Conservation (phyloP, 805 yeast species). For the Metschnikowia proteae region DNA sequence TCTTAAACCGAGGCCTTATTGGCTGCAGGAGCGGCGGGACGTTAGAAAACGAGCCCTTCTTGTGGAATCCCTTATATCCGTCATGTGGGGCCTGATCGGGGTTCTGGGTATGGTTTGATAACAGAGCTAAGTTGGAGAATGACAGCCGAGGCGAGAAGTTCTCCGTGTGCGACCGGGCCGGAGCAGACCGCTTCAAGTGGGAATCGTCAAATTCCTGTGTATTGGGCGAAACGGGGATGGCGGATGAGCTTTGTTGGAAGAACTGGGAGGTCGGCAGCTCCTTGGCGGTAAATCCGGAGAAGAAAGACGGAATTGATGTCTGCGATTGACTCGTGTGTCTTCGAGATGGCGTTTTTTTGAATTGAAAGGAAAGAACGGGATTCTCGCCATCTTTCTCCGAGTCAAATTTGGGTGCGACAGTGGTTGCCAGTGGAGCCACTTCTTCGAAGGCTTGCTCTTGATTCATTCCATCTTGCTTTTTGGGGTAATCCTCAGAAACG, state of each 20-base stretch:
- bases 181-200: neutral
- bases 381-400: neutral
- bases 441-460: neutral
- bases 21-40: slow-evolving; percentile 49
- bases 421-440: too few relatives aligned
- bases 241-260: neutral
- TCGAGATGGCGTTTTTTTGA: slow-evolving; percentile 1
- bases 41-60: slow-evolving; percentile 25
- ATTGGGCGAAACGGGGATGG: slow-evolving; percentile 8
- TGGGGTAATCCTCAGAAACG: neutral
- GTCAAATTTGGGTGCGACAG: neutral
- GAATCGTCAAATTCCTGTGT: slow-evolving; percentile 7
- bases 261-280: neutral
- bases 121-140: slow-evolving; percentile 7
- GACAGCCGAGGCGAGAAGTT: slow-evolving; percentile 18
- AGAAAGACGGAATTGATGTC: slow-evolving; percentile 4
- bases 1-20: slow-evolving; percentile 44
- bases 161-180: slow-evolving; percentile 8
- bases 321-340: slow-evolving; percentile 6
- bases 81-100: slow-evolving; percentile 11
- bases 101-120: neutral
- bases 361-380: slow-evolving; percentile 9
- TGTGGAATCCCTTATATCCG: slow-evolving; percentile 41
- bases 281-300: neutral
- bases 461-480: neutral